Percentiles rank a stretch among this genome's conserved stretches.
Conservation (phyloP, 768 basidiomycete genomes). For the Galerina sulciceps region DNA sequence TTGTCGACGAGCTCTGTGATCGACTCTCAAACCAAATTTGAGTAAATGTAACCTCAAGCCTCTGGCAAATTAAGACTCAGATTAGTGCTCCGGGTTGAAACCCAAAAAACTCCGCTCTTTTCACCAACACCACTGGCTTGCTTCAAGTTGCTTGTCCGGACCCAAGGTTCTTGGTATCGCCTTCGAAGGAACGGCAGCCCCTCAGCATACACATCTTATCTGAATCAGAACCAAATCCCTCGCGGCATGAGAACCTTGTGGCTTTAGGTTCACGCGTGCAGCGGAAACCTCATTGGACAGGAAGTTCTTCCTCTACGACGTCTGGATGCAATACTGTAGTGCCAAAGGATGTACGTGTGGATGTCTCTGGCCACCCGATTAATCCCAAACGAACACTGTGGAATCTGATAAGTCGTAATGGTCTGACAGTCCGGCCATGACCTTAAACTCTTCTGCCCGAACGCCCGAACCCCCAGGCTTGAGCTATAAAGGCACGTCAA, state of each 20-base stretch:
- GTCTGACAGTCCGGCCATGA: slow-evolving; percentile 28
- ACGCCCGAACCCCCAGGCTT: slow-evolving; percentile 23
- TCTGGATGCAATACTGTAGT: neutral
- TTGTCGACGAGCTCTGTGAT: no score
- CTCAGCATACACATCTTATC: neutral
- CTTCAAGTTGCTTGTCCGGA: no score
- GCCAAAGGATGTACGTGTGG: slow-evolving; percentile 1
- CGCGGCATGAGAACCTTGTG: slow-evolving; percentile 2
- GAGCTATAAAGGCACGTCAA: slow-evolving; percentile 23
- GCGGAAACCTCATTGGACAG: neutral
- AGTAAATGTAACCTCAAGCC: no score
- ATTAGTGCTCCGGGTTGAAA: no score
- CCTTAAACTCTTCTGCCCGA: slow-evolving; percentile 40
- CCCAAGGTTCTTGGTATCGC: neutral
- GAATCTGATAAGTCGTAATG: slow-evolving; percentile 11
- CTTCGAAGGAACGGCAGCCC: neutral
- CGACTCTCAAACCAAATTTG: no score
- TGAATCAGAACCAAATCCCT: slow-evolving; percentile 1
- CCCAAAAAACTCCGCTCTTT: no score
- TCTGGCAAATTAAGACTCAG: no score
- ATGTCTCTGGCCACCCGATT: slow-evolving; percentile 10
- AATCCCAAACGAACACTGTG: slow-evolving; percentile 8
- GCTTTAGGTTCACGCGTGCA: neutral
- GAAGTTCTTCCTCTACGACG: slow-evolving; percentile 1
- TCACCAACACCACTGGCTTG: no score